Conservation (phyloP, 192 early-diverging fungal genomes). For the Coemansia sp. region DNA sequence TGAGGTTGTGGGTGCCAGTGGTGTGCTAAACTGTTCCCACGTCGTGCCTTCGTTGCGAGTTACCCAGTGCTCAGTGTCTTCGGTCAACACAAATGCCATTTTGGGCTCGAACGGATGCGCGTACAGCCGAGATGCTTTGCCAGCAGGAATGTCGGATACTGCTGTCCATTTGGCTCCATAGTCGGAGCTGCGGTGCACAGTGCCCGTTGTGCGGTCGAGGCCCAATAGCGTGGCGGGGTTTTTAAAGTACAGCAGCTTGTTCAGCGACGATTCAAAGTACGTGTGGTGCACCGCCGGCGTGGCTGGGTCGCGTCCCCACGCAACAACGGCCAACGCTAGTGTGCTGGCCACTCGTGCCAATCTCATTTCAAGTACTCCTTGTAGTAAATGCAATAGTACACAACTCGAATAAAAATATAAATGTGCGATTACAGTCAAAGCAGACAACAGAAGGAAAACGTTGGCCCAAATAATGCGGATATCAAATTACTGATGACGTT, state of each 20-base stretch:
- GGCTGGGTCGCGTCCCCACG: not conserved
- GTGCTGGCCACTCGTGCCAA: not conserved
- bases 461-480: not conserved
- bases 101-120: constrained; percentile 67
- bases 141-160: constrained; percentile 50
- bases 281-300: constrained; percentile 29
- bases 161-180: constrained; percentile 65
- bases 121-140: constrained; percentile 54
- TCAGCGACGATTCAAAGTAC: constrained; percentile 40
- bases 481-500: not conserved
- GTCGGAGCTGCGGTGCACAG: constrained; percentile 63
- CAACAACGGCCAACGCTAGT: constrained; percentile 8
- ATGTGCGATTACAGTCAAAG: constrained; percentile 7
- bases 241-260: constrained; percentile 53
- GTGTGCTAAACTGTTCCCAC: constrained; percentile 50
- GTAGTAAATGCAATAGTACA: not conserved
- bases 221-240: constrained; percentile 51
- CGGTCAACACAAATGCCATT: constrained; percentile 47
- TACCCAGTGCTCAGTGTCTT: constrained; percentile 43
- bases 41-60: constrained; percentile 48
- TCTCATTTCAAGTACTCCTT: not conserved
- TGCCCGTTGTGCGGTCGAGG: constrained; percentile 53
- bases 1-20: constrained; percentile 33
- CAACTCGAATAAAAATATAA: not conserved
- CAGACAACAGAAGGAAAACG: constrained; percentile 4